Evolutionary conservation across 345 rosid genomes (phyloP), one percentile per base, ranked within the genome.

Genomic region (Brassica juncea): DNA sequence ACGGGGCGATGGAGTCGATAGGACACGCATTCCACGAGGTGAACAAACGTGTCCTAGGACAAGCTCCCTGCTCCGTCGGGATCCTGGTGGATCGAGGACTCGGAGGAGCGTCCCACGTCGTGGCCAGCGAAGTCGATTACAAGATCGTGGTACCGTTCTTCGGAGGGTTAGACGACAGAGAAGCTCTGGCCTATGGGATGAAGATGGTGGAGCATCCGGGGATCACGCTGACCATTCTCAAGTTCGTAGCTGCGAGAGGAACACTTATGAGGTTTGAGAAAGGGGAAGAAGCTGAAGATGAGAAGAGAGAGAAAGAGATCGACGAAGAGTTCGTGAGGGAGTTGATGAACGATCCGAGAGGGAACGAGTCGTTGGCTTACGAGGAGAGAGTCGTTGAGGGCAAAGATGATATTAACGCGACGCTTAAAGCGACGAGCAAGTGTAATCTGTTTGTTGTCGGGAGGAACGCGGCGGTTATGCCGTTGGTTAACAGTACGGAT

Each of bases 81-180:
- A 89, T 90, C 35, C 88, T 92, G 3, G 88, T 92, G 11, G 97
- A 92, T 71, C 88, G 93, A 25, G 94, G 94, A 54, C 78, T 92
- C 2, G 97, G 97, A 61, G 93, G 94, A 60, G 78, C 84, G 34
- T 84, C 89, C 3, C 90, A 87, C 49, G 92, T 91, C 9, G 47
- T 84, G 0, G 88, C 92, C 7, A 87, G 91, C 4, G 88, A 89
- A 28, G 89, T 89, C 1, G 79, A 94, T 5, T 89, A 85, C 77
- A 65, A 71, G 2, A 77, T 91, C 1, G 86, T 16, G 84, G 89
- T 37, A 72, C 91, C 85, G 2, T 89, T 89, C 79, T 88, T 88
- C 23, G 91, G 94, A 2, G 90, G 94, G 1, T 37, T 54, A 0
- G 91, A 89, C 39, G 94, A 89, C 39, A 71, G 88, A 5, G 94